Evolutionary conservation across 495 filamentous ascomycete genomes (phyloP), one percentile per base, ranked within the genome.

Genomic region (Penicillium psychrofluorescens): DNA sequence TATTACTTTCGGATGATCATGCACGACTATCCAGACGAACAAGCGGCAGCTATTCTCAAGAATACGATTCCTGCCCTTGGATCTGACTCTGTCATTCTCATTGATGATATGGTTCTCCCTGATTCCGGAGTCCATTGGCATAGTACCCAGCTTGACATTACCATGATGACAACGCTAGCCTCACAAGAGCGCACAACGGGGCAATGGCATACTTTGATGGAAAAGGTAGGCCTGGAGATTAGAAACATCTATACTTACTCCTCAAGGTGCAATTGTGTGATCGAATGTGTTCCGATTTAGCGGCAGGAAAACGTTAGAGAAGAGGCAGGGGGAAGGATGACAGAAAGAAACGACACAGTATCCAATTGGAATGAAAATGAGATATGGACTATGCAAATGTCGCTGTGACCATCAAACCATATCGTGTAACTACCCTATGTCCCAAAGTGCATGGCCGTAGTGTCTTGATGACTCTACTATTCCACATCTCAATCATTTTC

Each of bases 1-100:
- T 76, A 77, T 43, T 77, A 72, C 45, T 34, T 75, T 11, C 66
- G 70, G 9, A 64, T 59, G 31, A 56, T 76, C 32, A 40, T 78
- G 7, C 72, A 76, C 44, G 66, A 76, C 52, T 69, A 55, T 50
- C 50, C 66, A 0, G 62, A 74, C 38, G 59, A 64, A 15, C 60
- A 67, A 37, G 62, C 58, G 31, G 29, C 61, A 7, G 48, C 48
- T 13, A 70, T 76, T 27, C 49, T 78, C 12, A 49, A 56, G 27
- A 60, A 62, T 22, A 56, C 59, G 6, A 56, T 56, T 11, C 12
- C 49, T 1, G 68, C 61, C 7, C 64, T 74, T 56, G 46, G 44
- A 12, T 29, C 53, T 0, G 59, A 69, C 42, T 69, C 66, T 3
- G 36, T 58, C 1, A 51, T 74, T 22, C 41, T 70, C 11, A 58